Percentiles rank a stretch among this genome's conserved stretches.
Conservation (phyloP, 345 rosid species). For the Gossypium anomalum region DNA sequence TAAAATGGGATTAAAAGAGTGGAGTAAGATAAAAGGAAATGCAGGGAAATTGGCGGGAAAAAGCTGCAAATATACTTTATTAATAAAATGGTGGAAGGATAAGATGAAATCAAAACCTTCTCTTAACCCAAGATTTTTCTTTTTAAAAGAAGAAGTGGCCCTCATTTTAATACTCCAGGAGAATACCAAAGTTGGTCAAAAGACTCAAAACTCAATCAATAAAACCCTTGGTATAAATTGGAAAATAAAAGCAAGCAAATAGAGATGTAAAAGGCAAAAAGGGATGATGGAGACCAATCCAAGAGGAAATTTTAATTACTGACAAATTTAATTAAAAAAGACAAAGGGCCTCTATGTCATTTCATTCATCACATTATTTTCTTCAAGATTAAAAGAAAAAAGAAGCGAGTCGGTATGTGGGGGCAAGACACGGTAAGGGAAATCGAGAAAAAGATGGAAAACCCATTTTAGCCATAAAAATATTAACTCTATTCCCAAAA, state of each 20-base stretch:
- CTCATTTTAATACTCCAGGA: background rate
- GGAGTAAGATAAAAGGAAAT: background rate
- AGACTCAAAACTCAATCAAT: background rate
- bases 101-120: conserved; percentile 7
- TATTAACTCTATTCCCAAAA: background rate
- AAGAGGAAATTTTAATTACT: too few species aligned
- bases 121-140: background rate
- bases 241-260: too few species aligned
- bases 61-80: background rate
- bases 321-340: too few species aligned
- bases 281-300: too few species aligned
- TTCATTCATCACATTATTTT: too few species aligned
- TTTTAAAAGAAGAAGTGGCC: background rate
- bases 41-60: background rate
- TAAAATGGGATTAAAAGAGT: too few species aligned
- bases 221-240: background rate
- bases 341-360: too few species aligned
- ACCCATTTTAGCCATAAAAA: conserved; percentile 26
- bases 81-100: background rate
- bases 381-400: background rate
- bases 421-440: conserved; percentile 36
- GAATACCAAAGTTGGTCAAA: background rate
- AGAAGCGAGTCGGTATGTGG: conserved; percentile 35
- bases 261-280: background rate
- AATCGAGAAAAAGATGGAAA: conserved; percentile 32